phyloP scores from a whole-genome alignment of 441 rosid species.

The Macaranga tanarius region DNA sequence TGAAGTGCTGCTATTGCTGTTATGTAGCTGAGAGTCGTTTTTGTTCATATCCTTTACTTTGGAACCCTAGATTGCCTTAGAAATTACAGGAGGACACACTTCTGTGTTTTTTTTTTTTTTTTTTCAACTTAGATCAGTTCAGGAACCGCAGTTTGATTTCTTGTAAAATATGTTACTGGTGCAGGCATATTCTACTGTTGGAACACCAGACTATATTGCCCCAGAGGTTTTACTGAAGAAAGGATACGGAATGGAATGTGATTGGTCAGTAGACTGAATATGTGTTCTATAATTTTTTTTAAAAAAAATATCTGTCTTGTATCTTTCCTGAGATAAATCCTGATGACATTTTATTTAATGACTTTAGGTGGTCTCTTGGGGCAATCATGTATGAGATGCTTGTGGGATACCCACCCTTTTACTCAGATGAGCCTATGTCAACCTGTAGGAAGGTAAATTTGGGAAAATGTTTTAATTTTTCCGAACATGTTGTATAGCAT shows the following conservation, averaged over 20 bases:
- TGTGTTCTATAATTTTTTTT: slow-evolving; percentile 5
- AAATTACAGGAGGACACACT: slow-evolving; percentile 11
- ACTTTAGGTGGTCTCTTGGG: slow-evolving; percentile 93
- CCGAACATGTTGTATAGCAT: too few species aligned
- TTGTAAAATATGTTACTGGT: slow-evolving; percentile 24
- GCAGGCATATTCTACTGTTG: slow-evolving; percentile 98
- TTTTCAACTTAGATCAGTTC: not conserved
- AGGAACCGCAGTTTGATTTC: not conserved
- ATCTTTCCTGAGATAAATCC: slow-evolving; percentile 12
- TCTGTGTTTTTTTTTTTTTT: too few species aligned
- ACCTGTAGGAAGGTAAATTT: slow-evolving; percentile 82
- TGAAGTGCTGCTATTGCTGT: not conserved
- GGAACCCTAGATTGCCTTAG: slow-evolving; percentile 8
- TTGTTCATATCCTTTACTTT: not conserved
- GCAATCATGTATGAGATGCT: slow-evolving; percentile 99
- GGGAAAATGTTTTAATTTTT: not conserved
- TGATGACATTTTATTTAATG: slow-evolving; percentile 22
- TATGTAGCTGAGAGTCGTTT: not conserved
- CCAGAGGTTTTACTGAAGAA: slow-evolving; percentile 98
- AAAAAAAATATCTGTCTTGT: not conserved
- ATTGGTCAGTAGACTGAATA: slow-evolving; percentile 58
- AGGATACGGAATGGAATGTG: slow-evolving; percentile 99
- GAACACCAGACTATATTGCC: slow-evolving; percentile 97
- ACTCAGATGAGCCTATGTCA: slow-evolving; percentile 94
- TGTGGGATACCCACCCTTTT: slow-evolving; percentile 94